Percentiles rank a stretch among this genome's conserved stretches.
Evolutionary conservation across 768 basidiomycete species (phyloP).

Genomic region (Boletus rufocinnamomeus): DNA sequence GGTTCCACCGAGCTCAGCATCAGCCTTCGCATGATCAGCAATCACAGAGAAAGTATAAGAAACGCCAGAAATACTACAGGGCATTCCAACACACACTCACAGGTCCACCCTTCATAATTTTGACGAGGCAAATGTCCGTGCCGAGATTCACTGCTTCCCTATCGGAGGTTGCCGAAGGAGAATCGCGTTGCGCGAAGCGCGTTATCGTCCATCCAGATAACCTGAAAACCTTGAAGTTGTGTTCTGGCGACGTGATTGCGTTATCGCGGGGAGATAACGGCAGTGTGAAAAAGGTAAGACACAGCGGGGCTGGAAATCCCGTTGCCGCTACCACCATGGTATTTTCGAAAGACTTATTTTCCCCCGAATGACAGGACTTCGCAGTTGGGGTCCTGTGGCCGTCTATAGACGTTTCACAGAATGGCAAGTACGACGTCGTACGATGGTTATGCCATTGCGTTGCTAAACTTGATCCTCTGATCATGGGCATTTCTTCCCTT

Average conservation of each 20-base stretch:
- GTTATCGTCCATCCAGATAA: conserved; percentile 63
- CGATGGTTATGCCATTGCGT: neutral
- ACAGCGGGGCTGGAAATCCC: conserved; percentile 14
- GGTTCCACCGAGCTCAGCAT: conserved; percentile 1
- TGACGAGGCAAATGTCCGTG: conserved; percentile 17
- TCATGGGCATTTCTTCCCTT: conserved; percentile 9
- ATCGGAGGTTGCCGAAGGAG: conserved; percentile 36
- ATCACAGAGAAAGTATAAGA: conserved; percentile 1
- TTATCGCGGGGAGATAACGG: conserved; percentile 45
- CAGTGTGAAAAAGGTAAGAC: conserved; percentile 38
- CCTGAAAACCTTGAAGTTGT: conserved; percentile 60
- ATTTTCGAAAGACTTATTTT: conserved; percentile 20
- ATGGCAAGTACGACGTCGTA: conserved; percentile 47
- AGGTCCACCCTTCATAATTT: neutral
- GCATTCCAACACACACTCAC: conserved; percentile 1
- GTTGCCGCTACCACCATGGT: conserved; percentile 5
- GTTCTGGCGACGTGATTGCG: conserved; percentile 69
- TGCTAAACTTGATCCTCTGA: conserved; percentile 19
- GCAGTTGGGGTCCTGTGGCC: conserved; percentile 78
- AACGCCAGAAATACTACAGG: neutral
- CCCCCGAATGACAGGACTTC: conserved; percentile 46
- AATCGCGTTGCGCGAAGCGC: conserved; percentile 58
- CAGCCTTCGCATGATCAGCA: neutral
- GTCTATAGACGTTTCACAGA: conserved; percentile 58
- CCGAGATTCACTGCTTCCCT: conserved; percentile 42